Evolutionary conservation across 768 basidiomycete genomes (phyloP).

Genomic region (Phaeolepiota aurea): DNA sequence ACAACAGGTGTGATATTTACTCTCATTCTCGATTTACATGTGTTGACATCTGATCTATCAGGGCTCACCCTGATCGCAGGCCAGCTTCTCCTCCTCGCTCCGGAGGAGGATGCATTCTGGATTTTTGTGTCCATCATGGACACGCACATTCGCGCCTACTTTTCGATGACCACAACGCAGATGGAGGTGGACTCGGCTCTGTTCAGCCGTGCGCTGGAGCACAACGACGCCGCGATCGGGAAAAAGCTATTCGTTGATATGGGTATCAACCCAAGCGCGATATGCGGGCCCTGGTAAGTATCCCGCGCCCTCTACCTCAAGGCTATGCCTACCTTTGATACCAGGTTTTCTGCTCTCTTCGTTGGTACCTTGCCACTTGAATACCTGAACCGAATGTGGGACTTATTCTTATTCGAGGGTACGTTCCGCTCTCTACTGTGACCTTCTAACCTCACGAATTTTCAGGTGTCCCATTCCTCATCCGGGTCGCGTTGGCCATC

Average conservation of each 20-base stretch:
- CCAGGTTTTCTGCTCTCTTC: constrained; percentile 69
- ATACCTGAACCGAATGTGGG: constrained; percentile 72
- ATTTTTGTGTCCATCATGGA: constrained; percentile 86
- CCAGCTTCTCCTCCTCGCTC: constrained; percentile 63
- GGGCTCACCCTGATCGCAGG: constrained; percentile 67
- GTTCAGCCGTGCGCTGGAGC: constrained; percentile 64
- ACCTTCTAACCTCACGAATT: not conserved
- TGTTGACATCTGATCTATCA: constrained; percentile 17
- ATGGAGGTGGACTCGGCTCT: constrained; percentile 71
- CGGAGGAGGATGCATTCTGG: constrained; percentile 90
- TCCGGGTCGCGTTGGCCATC: constrained; percentile 67
- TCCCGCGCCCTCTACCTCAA: not conserved
- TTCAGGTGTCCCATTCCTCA: constrained; percentile 61
- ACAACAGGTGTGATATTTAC: constrained; percentile 35
- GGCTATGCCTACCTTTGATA: constrained; percentile 1
- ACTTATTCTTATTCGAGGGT: constrained; percentile 80
- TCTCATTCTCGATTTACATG: too few species aligned
- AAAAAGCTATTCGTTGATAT: constrained; percentile 63
- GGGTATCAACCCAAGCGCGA: constrained; percentile 43
- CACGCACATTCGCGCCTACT: constrained; percentile 71
- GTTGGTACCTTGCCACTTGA: constrained; percentile 57
- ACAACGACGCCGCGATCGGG: constrained; percentile 46
- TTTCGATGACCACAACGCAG: constrained; percentile 49
- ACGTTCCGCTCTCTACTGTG: constrained; percentile 6
- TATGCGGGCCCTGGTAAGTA: constrained; percentile 61